Evolutionary conservation across 129 eudicot genomes (phyloP), one percentile per base, ranked within the genome.

Genomic region (Cynara cardunculus): DNA sequence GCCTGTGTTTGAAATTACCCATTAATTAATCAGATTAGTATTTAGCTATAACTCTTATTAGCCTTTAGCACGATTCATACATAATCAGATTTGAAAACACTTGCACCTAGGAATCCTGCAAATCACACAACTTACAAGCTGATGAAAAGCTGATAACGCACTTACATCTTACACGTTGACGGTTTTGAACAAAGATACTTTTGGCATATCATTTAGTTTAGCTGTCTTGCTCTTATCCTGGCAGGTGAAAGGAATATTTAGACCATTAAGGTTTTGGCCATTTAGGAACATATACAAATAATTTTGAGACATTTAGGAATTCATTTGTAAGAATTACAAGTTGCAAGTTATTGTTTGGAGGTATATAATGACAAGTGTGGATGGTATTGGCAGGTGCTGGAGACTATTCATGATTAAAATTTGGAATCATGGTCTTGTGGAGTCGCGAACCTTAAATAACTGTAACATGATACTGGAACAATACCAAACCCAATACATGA

Each of bases 391-490:
- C 85, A 95, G 99, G 99, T 95, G 99, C 74, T 95, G 99, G 99
- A 87, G 89, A 81, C 69, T 95, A 53, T 89, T 92, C 49, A 89
- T 95, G 99, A 83, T 92, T 71, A 95, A 92, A 76, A 73, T 95
- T 18, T 95, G 99, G 99, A 92, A 92, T 46, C 99, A 92, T 79
- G 99, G 99, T 32, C 94, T 95, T 35, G 88, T 95, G 14, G 99
- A 95, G 82, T 90, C 99, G 25, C 93, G 96, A 19, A 64, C 89
- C 30, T 85, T 95, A 86, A 87, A 92, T 79, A 90, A 78, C 59
- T 95, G 99, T 85, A 92, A 88, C 73, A 25, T 85, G 31, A 87
- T 89, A 66, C 85, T 95, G 9, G 94, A 92, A 71, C 85, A 92
- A 70, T 78, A 53, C 71, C 88, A 84, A 61, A 49, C 10, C 49